A percentile compares a stretch with the other conserved stretches of the same genome.
These are phyloP conservation scores for Trifolium pratense DNA, from an alignment of 306 rosid species.

Conservation along the genomic window DNA sequence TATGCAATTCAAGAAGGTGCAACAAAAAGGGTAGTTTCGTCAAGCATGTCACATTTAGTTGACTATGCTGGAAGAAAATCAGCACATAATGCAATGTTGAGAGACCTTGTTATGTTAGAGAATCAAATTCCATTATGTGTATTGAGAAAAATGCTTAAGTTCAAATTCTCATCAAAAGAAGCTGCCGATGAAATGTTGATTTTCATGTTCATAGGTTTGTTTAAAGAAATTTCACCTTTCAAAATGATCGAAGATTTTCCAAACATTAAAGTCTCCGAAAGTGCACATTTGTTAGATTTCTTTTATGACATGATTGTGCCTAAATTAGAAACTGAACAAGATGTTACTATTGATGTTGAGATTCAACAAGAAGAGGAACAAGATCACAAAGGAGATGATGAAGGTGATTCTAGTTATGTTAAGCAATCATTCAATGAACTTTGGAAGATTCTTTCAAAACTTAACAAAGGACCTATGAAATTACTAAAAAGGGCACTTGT, in stretches of 20 bases:
- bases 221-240: conserved; percentile 69
- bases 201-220: conserved; percentile 63
- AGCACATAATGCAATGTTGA: conserved; percentile 65
- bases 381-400: not conserved
- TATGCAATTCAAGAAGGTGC: conserved; percentile 54
- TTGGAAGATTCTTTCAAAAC: conserved; percentile 61
- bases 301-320: conserved; percentile 65
- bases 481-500: conserved; percentile 49
- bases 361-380: conserved; percentile 37
- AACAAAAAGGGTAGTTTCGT: conserved; percentile 44
- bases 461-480: conserved; percentile 56
- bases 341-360: conserved; percentile 40
- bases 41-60: conserved; percentile 69
- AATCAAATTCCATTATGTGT: conserved; percentile 80
- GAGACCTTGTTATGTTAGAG: conserved; percentile 78
- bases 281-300: conserved; percentile 70
- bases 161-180: conserved; percentile 51
- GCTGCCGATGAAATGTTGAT: conserved; percentile 53
- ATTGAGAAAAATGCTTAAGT: conserved; percentile 60
- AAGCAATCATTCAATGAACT: conserved; percentile 44
- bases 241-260: conserved; percentile 49
- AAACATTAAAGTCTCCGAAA: conserved; percentile 50
- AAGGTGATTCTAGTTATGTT: conserved; percentile 27
- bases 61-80: conserved; percentile 66
- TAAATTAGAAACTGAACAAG: conserved; percentile 25